Evolutionary conservation across 495 filamentous ascomycete genomes (phyloP).

Genomic region (Aspergillus panamensis): DNA sequence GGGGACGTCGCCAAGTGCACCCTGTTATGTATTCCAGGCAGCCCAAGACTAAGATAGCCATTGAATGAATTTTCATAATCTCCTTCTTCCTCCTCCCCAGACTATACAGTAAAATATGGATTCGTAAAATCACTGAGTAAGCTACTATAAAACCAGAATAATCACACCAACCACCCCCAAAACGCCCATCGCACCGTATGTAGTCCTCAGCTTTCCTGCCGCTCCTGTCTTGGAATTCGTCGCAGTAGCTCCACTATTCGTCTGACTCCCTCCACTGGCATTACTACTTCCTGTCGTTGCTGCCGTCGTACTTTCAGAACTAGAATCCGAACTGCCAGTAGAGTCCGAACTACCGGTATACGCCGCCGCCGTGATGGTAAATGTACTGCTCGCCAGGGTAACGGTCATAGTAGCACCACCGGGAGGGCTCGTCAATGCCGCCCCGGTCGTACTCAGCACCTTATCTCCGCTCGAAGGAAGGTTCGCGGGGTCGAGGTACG

Average conservation of each 20-base stretch:
- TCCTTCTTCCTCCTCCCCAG: too few relatives aligned
- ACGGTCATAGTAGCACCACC: neutral
- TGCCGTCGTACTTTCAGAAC: neutral
- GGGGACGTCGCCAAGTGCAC: too few relatives aligned
- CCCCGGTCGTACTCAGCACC: neutral
- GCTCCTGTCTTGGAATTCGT: neutral
- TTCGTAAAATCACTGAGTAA: neutral
- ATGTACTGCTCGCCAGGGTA: neutral
- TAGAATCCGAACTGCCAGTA: neutral
- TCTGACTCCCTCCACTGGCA: neutral
- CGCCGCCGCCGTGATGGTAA: neutral
- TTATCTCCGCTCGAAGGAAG: neutral
- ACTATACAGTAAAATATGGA: neutral
- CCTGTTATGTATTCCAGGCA: too few relatives aligned
- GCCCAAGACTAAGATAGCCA: too few relatives aligned
- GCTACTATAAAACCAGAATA: neutral
- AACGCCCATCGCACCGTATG: neutral
- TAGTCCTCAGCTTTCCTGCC: neutral
- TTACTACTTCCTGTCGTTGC: neutral
- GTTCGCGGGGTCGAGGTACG: neutral
- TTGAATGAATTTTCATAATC: too few relatives aligned
- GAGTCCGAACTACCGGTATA: neutral
- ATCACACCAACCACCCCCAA: neutral
- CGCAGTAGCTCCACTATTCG: neutral
- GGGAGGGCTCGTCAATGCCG: neutral